A percentile compares a stretch with the other conserved stretches of the same genome.
Conservation (phyloP, 23 red algal species). For the Chondrus crispus region DNA sequence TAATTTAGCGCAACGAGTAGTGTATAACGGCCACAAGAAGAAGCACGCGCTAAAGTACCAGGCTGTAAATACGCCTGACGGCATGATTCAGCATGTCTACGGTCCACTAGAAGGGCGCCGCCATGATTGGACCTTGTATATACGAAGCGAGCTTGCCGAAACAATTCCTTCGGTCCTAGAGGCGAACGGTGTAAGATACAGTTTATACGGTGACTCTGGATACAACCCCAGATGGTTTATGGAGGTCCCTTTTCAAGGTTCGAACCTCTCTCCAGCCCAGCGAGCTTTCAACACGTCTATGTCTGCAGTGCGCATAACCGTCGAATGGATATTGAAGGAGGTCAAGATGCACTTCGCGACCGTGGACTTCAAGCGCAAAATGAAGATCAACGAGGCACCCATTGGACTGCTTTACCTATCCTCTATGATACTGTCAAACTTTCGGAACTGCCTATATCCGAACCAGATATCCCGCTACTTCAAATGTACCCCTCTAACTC, state of each 20-base stretch:
- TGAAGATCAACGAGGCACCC: not conserved
- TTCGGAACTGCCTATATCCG: not conserved
- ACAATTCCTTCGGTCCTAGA: not conserved
- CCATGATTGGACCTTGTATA: not conserved
- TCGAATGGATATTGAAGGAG: slow-evolving; percentile 20
- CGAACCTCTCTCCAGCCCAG: not conserved
- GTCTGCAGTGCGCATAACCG: not conserved
- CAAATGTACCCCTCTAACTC: not conserved
- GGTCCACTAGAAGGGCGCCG: not conserved
- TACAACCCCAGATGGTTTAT: not conserved
- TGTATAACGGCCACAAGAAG: not conserved
- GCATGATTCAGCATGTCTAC: not conserved
- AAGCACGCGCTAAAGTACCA: not conserved
- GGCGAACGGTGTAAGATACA: not conserved
- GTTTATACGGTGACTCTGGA: not conserved
- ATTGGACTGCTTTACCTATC: not conserved
- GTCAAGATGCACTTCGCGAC: slow-evolving; percentile 14
- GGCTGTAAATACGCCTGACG: not conserved
- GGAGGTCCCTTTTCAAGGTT: not conserved
- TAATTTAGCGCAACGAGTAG: not conserved
- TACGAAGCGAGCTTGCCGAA: not conserved
- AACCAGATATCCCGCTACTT: not conserved
- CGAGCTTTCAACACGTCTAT: not conserved
- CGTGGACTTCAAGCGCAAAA: slow-evolving; percentile 1
- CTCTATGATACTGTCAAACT: not conserved